Percentiles rank a stretch among this genome's conserved stretches.
Conservation (phyloP, 2,329 filamentous ascomycete species). For the Parascedosporium putredinis region DNA sequence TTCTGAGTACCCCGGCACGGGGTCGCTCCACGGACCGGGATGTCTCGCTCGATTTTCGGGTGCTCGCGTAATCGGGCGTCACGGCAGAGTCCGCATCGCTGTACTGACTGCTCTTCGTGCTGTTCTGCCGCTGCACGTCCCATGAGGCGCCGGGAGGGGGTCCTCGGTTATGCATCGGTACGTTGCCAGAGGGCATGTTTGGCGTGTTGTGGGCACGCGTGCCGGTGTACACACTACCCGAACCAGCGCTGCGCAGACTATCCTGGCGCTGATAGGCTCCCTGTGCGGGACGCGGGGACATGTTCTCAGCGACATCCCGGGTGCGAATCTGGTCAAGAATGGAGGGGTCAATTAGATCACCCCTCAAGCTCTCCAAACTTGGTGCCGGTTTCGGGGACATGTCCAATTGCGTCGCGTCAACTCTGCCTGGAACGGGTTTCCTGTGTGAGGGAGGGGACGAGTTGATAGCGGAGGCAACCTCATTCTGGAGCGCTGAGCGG, state of each 20-base stretch:
- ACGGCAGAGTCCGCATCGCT: constrained; percentile 56
- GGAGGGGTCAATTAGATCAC: constrained; percentile 31
- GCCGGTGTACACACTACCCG: constrained; percentile 25
- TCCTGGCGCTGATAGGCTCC: constrained; percentile 23
- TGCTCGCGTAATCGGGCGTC: constrained; percentile 72
- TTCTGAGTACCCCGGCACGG: constrained; percentile 70
- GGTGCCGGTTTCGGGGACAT: constrained; percentile 1
- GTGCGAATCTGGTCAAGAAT: constrained; percentile 36
- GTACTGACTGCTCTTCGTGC: constrained; percentile 35
- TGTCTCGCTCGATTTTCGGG: constrained; percentile 41
- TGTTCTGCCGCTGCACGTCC: constrained; percentile 22
- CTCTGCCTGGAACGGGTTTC: constrained; percentile 39
- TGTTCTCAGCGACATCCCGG: constrained; percentile 15
- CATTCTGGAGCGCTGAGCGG: constrained; percentile 1
- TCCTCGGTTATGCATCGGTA: background rate
- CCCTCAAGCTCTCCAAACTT: constrained; percentile 4
- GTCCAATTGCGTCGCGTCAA: constrained; percentile 16
- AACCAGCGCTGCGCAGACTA: constrained; percentile 17
- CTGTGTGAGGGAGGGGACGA: constrained; percentile 34
- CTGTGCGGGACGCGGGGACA: constrained; percentile 13
- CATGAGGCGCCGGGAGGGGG: background rate
- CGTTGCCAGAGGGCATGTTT: background rate
- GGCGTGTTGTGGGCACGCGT: background rate
- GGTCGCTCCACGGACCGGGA: constrained; percentile 51
- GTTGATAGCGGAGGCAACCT: constrained; percentile 19